phyloP scores from a whole-genome alignment of 345 rosid genomes.

The Tarenaya hassleriana region DNA sequence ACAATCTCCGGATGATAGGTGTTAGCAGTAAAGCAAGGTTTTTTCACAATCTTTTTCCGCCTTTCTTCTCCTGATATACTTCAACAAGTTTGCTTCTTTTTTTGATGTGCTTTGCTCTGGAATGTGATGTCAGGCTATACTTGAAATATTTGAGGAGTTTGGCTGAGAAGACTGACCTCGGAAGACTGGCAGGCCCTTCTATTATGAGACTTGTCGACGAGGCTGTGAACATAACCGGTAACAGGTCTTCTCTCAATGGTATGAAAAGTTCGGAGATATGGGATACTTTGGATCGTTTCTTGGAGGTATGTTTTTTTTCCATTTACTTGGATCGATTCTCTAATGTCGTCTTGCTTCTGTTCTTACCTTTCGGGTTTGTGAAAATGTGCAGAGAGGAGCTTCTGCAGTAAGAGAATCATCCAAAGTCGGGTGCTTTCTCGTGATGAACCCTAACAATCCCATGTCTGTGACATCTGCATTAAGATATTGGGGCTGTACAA shows the following conservation, averaged over 20 bases:
- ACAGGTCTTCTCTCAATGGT: constrained; percentile 41
- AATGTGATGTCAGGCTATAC: constrained; percentile 45
- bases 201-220: constrained; percentile 68
- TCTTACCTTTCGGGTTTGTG: background rate
- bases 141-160: constrained; percentile 63
- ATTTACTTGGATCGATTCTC: constrained; percentile 3
- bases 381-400: constrained; percentile 48
- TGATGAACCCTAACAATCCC: constrained; percentile 59
- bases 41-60: constrained; percentile 12
- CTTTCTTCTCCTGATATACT: background rate
- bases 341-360: background rate
- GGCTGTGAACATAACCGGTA: constrained; percentile 47
- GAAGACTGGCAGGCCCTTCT: constrained; percentile 80
- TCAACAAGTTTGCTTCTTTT: background rate
- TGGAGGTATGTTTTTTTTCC: constrained; percentile 46
- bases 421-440: constrained; percentile 52
- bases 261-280: constrained; percentile 57
- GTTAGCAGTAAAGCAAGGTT: constrained; percentile 72
- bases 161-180: constrained; percentile 85
- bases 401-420: constrained; percentile 42
- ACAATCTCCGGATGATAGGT: constrained; percentile 71
- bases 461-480: constrained; percentile 57
- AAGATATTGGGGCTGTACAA: constrained; percentile 74
- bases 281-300: constrained; percentile 55
- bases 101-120: constrained; percentile 2